Evolutionary conservation across 768 basidiomycete genomes (phyloP).

Genomic region (Trametes cingulata): DNA sequence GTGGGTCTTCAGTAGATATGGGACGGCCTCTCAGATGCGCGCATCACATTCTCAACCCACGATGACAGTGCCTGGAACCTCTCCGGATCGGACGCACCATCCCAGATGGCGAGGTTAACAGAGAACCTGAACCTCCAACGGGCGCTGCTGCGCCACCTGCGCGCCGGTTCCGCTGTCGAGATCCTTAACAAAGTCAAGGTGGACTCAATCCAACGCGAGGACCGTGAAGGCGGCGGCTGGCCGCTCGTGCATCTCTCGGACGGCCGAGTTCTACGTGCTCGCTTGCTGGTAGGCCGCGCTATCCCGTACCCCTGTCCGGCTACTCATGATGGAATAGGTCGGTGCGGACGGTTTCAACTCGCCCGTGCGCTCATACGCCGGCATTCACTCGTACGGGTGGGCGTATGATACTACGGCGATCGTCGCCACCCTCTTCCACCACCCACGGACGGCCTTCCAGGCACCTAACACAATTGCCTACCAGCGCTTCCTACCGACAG

Average conservation of each 20-base stretch:
- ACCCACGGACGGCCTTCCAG: slow-evolving; percentile 61
- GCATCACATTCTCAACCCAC: slow-evolving; percentile 60
- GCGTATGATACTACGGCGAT: slow-evolving; percentile 86
- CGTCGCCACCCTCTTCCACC: slow-evolving; percentile 84
- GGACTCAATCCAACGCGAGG: slow-evolving; percentile 59
- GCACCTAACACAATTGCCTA: slow-evolving; percentile 79
- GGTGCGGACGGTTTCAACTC: slow-evolving; percentile 97
- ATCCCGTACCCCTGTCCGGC: background rate
- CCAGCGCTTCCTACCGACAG: slow-evolving; percentile 93
- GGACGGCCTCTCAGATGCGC: slow-evolving; percentile 86
- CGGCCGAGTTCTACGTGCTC: slow-evolving; percentile 61
- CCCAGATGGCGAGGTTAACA: slow-evolving; percentile 78
- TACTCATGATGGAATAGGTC: slow-evolving; percentile 52
- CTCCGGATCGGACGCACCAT: slow-evolving; percentile 19
- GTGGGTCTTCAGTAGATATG: slow-evolving; percentile 62
- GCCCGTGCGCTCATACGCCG: slow-evolving; percentile 84
- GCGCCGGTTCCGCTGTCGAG: slow-evolving; percentile 50
- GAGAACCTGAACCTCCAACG: slow-evolving; percentile 95
- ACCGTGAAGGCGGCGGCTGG: slow-evolving; percentile 62
- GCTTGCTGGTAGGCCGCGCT: slow-evolving; percentile 61
- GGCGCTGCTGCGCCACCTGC: slow-evolving; percentile 70
- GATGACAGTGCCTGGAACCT: slow-evolving; percentile 45
- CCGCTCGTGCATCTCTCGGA: slow-evolving; percentile 76
- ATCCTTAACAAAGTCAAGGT: slow-evolving; percentile 78
- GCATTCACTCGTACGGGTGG: slow-evolving; percentile 90